Evolutionary conservation across 2,329 filamentous ascomycete genomes (phyloP).

Genomic region (Coleophoma cylindrospora): DNA sequence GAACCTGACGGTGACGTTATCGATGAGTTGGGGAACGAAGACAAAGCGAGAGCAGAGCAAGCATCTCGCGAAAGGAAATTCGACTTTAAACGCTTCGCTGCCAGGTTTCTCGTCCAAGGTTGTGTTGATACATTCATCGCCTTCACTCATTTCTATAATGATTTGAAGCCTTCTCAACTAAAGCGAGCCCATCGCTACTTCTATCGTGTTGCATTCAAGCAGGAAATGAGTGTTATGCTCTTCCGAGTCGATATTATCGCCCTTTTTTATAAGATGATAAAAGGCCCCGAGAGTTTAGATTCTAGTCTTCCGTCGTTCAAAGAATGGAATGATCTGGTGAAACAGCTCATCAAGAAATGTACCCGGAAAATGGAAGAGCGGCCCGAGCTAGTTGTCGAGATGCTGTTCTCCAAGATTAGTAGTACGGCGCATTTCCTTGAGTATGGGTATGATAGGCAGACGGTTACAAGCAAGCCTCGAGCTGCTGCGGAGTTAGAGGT

Average conservation of each 20-base stretch:
- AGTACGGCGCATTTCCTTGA: conserved; percentile 83
- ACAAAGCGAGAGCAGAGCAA: conserved; percentile 64
- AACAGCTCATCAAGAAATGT: conserved; percentile 77
- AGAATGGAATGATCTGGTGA: conserved; percentile 88
- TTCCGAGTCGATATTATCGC: conserved; percentile 89
- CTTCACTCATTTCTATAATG: conserved; percentile 74
- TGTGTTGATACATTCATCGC: conserved; percentile 85
- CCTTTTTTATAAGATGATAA: conserved; percentile 86
- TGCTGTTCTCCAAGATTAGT: conserved; percentile 91
- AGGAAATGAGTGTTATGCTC: conserved; percentile 82
- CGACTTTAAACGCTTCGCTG: conserved; percentile 80
- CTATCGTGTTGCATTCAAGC: conserved; percentile 90
- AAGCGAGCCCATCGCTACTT: conserved; percentile 94
- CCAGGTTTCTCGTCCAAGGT: conserved; percentile 75
- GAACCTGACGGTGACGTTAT: conserved; percentile 45
- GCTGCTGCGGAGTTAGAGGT: conserved; percentile 82
- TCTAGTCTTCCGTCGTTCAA: conserved; percentile 58
- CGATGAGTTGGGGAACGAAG: conserved; percentile 69
- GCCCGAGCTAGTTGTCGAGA: conserved; percentile 80
- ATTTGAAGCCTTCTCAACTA: conserved; percentile 73
- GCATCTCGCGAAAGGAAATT: conserved; percentile 83
- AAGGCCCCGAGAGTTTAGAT: conserved; percentile 75
- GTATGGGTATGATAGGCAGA: conserved; percentile 81
- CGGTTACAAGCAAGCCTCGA: conserved; percentile 56
- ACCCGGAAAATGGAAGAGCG: conserved; percentile 81